These are phyloP conservation scores for Fusarium zealandicum DNA, from an alignment of 2,329 filamentous ascomycete genomes.

Conservation along the genomic window DNA sequence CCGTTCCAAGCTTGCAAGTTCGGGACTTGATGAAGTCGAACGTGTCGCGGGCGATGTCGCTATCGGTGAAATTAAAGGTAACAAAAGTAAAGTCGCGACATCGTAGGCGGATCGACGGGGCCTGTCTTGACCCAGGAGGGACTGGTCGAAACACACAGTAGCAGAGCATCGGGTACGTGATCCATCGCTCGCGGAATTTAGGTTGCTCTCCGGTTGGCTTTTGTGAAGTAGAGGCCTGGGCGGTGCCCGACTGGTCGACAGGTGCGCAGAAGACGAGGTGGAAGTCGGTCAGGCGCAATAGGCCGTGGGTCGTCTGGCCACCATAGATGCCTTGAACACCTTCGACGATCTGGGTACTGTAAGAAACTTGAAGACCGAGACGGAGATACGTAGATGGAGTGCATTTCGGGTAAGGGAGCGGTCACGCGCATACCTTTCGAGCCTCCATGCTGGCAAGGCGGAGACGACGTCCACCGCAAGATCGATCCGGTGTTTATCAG, in stretches of 20 bases:
- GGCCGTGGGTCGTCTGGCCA: slow-evolving; percentile 64
- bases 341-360: slow-evolving; percentile 55
- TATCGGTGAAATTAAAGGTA: slow-evolving; percentile 84
- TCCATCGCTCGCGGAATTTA: slow-evolving; percentile 76
- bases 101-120: slow-evolving; percentile 84
- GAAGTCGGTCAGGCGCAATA: slow-evolving; percentile 67
- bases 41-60: slow-evolving; percentile 78
- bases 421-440: slow-evolving; percentile 47
- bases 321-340: slow-evolving; percentile 67
- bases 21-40: slow-evolving; percentile 85
- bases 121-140: slow-evolving; percentile 71
- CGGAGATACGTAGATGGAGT: background rate
- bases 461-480: slow-evolving; percentile 5
- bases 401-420: background rate
- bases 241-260: slow-evolving; percentile 41
- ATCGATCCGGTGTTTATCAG: background rate
- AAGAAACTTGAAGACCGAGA: slow-evolving; percentile 16
- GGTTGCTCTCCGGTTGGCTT: slow-evolving; percentile 39
- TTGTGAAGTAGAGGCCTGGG: slow-evolving; percentile 18
- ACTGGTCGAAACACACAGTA: slow-evolving; percentile 80
- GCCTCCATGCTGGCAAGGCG: slow-evolving; percentile 47
- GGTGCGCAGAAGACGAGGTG: slow-evolving; percentile 64
- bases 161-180: slow-evolving; percentile 91
- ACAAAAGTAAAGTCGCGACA: slow-evolving; percentile 95
- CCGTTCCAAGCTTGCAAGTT: slow-evolving; percentile 80